Base-by-base conservation (phyloP, 805 yeast genomes). In the Helenozyma rhizophorensis region DNA sequence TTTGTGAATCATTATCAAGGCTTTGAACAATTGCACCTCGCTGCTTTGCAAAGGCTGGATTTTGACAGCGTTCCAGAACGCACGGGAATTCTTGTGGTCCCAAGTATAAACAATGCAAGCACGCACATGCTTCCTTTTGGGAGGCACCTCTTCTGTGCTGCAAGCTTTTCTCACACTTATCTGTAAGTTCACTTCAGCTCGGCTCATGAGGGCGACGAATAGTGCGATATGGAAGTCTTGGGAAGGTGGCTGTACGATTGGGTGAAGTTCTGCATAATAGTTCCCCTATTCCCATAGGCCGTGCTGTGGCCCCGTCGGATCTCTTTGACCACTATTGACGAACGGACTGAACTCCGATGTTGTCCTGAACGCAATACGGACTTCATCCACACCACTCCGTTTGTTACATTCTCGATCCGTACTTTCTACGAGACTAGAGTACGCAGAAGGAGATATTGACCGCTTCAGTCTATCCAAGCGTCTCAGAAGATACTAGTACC, bases 41-140 rank as follows among this genome's bases (percentile, higher is more conserved):
- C 85, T 90, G 36, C 75, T 72, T 42, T 81, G 88, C 37, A 89
- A 64, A 1, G 97, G 95, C 41, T 80, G 78, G 33, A 82, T 60
- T 57, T 84, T 86, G 41, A 90, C 65, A 2, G 81, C 78, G 48
- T 83, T 78, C 90, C 96, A 90, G 50, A 89, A 84, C 8, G 84
- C 85, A 37, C 77, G 71, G 3, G 94, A 78, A 24, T 86, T 78
- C 54, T 83, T 82, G 51, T 86, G 90, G 58, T 93, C 98, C 96
- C 97, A 90, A 1, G 97, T 87, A 59, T 82, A 89, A 23, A 90
- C 95, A 39, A 89, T 89, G 65, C 96, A 87, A 2, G 95, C 87
- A 51, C 98, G 71, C 5, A 90, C 97, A 60, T 90, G 98, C 57
- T 90, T 90, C 47, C 98, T 71, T 59, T 90, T 90, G 1, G 98